These are phyloP conservation scores for Termitomyces sp. DNA, from an alignment of 768 basidiomycete species.

Conservation along the genomic window DNA sequence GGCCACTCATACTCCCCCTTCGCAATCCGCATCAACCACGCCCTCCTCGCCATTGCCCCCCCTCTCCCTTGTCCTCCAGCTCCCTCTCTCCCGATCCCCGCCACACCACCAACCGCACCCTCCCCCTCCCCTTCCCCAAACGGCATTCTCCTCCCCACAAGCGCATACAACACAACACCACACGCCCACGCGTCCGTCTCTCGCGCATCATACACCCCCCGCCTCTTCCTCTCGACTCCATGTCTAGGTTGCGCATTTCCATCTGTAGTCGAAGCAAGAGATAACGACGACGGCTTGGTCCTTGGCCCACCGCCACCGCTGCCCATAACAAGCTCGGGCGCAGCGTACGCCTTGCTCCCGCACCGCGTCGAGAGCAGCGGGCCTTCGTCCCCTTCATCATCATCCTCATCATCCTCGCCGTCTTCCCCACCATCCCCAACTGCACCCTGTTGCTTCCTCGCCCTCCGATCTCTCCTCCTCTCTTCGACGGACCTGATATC, in stretches of 20 bases:
- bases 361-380: slow-evolving; percentile 74
- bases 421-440: not conserved
- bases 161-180: slow-evolving; percentile 81
- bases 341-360: slow-evolving; percentile 86
- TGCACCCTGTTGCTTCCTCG: not conserved
- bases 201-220: slow-evolving; percentile 72
- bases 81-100: slow-evolving; percentile 23
- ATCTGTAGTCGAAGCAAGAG: no score
- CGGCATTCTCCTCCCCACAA: slow-evolving; percentile 64
- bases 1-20: slow-evolving; percentile 79
- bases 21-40: slow-evolving; percentile 75
- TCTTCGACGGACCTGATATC: slow-evolving; percentile 37
- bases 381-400: slow-evolving; percentile 19
- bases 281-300: not conserved
- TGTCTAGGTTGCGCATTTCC: not conserved
- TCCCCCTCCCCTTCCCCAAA: slow-evolving; percentile 55
- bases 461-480: slow-evolving; percentile 2
- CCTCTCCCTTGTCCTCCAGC: slow-evolving; percentile 18
- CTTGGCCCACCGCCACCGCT: slow-evolving; percentile 17
- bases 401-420: not conserved
- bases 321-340: slow-evolving; percentile 65
- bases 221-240: slow-evolving; percentile 12
- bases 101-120: not conserved
- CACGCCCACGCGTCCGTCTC: slow-evolving; percentile 88
- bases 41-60: slow-evolving; percentile 36